Conservation (phyloP, 257 asterid species). For the Paulownia fortunei region DNA sequence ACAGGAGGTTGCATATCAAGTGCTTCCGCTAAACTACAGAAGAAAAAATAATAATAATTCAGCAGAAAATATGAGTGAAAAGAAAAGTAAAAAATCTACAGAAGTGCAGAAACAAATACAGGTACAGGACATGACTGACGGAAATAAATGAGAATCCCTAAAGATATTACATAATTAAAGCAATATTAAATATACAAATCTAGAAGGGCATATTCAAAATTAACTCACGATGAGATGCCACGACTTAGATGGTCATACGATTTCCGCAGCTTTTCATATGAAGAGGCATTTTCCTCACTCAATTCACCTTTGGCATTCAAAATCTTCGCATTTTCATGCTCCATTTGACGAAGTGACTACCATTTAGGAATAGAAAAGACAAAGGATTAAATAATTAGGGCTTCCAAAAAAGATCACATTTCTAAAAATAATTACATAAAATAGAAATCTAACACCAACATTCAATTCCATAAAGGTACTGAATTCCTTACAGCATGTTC, state of each 20-base stretch:
- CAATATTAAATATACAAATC: conserved; percentile 23
- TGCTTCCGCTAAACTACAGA: conserved; percentile 91
- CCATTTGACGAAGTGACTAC: conserved; percentile 97
- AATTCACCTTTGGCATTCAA: conserved; percentile 97
- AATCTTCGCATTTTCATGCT: conserved; percentile 93
- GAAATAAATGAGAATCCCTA: conserved; percentile 23
- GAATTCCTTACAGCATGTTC: conserved; percentile 86
- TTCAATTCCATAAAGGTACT: conserved; percentile 17
- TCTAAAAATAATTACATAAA: conserved; percentile 22
- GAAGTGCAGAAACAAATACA: conserved; percentile 24
- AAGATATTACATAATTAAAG: neutral
- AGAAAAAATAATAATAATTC: conserved; percentile 19
- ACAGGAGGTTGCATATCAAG: conserved; percentile 96
- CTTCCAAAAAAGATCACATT: conserved; percentile 20
- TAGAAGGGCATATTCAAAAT: conserved; percentile 27
- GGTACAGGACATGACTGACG: conserved; percentile 7
- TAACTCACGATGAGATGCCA: conserved; percentile 89
- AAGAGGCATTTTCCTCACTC: conserved; percentile 84
- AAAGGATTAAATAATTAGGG: conserved; percentile 11
- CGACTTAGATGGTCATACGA: conserved; percentile 89
- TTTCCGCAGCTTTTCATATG: conserved; percentile 94
- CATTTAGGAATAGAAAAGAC: conserved; percentile 23
- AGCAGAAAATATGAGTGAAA: conserved; percentile 23
- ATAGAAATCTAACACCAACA: conserved; percentile 23
- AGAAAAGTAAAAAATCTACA: conserved; percentile 1